These are phyloP conservation scores for Monilinia fructigena DNA, from an alignment of 2,329 filamentous ascomycete genomes.

Conservation along the genomic window DNA sequence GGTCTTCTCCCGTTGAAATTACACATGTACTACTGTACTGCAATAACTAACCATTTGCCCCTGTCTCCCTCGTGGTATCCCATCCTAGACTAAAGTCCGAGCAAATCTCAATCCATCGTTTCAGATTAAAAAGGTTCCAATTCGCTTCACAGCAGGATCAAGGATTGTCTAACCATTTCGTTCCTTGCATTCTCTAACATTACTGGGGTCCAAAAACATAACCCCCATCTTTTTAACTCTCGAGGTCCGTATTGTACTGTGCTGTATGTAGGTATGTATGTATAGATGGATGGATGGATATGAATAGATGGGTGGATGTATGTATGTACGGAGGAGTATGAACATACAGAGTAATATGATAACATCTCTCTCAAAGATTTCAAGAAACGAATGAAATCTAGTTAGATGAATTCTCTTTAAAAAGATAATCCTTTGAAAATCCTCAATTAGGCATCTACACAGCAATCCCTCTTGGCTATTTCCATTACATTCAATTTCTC, in stretches of 20 bases:
- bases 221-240: neutral
- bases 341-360: too few relatives aligned
- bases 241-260: too few relatives aligned
- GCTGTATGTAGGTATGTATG: too few relatives aligned
- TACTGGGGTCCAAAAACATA: neutral
- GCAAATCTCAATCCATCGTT: conserved; percentile 7
- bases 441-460: neutral
- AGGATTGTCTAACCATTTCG: neutral
- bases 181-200: too few relatives aligned
- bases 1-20: neutral
- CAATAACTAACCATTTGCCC: conserved; percentile 2
- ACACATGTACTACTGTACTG: too few relatives aligned
- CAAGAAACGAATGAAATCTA: neutral
- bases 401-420: neutral
- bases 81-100: conserved; percentile 7
- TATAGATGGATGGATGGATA: too few relatives aligned
- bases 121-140: conserved; percentile 9
- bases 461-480: neutral
- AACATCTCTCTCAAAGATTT: too few relatives aligned
- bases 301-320: too few relatives aligned
- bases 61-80: conserved; percentile 14
- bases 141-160: conserved; percentile 12
- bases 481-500: neutral
- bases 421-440: neutral
- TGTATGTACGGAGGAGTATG: too few relatives aligned